Evolutionary conservation across 495 filamentous ascomycete genomes (phyloP).

Genomic region (Aspergillus heteromorphus): DNA sequence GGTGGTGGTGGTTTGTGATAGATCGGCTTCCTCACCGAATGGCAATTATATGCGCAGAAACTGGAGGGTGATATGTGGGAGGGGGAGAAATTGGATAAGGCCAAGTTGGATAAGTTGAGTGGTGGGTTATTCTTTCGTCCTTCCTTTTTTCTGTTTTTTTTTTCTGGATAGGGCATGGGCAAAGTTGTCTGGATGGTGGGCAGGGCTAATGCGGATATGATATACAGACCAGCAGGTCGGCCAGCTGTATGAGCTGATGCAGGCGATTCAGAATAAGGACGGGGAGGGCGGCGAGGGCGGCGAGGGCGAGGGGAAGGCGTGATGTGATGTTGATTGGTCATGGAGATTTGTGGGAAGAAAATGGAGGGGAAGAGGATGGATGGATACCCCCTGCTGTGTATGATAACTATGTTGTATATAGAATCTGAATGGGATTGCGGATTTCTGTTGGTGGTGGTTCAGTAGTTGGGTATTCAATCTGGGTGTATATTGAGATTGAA

Average conservation of each 20-base stretch:
- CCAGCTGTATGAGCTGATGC: constrained; percentile 92
- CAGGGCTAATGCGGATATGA: constrained; percentile 1
- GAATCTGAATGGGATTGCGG: too few relatives aligned
- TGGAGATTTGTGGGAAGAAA: neutral
- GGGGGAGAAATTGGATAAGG: constrained; percentile 69
- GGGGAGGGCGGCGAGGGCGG: constrained; percentile 13
- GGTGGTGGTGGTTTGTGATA: constrained; percentile 23
- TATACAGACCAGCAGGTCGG: constrained; percentile 80
- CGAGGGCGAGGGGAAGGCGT: constrained; percentile 11
- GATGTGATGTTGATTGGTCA: neutral
- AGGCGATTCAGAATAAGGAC: constrained; percentile 58
- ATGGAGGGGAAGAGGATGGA: neutral
- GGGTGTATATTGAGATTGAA: too few relatives aligned
- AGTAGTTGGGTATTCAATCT: too few relatives aligned
- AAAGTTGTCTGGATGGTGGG: neutral
- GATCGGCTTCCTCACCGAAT: constrained; percentile 94
- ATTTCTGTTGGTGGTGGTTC: too few relatives aligned
- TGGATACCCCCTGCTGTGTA: too few relatives aligned
- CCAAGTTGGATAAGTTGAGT: constrained; percentile 88
- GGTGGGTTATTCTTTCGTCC: constrained; percentile 53
- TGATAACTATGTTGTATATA: too few relatives aligned
- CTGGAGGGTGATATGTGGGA: constrained; percentile 81
- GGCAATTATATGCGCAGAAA: constrained; percentile 90
- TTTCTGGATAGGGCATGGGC: neutral
- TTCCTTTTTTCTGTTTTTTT: constrained; percentile 2